Base-by-base conservation (phyloP, 306 rosid genomes). In the Ammopiptanthus mongolicus region DNA sequence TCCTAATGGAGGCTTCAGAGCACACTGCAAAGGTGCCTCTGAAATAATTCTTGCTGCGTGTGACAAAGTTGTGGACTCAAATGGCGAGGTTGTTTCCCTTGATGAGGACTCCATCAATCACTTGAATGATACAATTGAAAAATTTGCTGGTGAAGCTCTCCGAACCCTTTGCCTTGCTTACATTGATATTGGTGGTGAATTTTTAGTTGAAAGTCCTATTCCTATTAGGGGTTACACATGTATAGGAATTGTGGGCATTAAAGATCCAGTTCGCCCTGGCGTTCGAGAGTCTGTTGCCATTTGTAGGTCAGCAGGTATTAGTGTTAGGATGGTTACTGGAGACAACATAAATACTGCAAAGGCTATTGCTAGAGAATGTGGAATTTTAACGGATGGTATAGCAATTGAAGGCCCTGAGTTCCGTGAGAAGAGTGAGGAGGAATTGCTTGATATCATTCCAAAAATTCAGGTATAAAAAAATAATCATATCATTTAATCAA, bases 291-390 rank as follows among this genome's bases (percentile, higher is more conserved):
- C 99, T 18, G 98, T 95, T 60, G 96, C 85, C 59, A 90, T 92
- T 78, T 95, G 98, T 85, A 92, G 87, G 87, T 79, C 99, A 17
- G 99, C 99, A 72, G 97, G 97, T 74, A 90, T 95, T 66, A 81
- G 81, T 59, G 99, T 92, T 50, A 81, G 98, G 76, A 92, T 95
- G 99, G 99, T 95, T 62, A 95, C 98, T 3, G 99, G 99, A 63
- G 99, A 92, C 80, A 95, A 95, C 84, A 92, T 95, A 84, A 86
- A 82, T 76, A 95, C 99, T 64, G 99, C 99, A 59, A 92, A 90
- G 89, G 99, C 99, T 44, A 95, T 95, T 82, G 98, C 99, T 50
- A 89, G 93, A 76, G 99, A 95, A 78, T 95, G 97, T 83, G 97
- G 99, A 76, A 95, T 95, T 83, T 79, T 95, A 77, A 95, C 99